phyloP scores from a whole-genome alignment of 805 yeast genomes.

The Metahyphopichia silvanorum region DNA sequence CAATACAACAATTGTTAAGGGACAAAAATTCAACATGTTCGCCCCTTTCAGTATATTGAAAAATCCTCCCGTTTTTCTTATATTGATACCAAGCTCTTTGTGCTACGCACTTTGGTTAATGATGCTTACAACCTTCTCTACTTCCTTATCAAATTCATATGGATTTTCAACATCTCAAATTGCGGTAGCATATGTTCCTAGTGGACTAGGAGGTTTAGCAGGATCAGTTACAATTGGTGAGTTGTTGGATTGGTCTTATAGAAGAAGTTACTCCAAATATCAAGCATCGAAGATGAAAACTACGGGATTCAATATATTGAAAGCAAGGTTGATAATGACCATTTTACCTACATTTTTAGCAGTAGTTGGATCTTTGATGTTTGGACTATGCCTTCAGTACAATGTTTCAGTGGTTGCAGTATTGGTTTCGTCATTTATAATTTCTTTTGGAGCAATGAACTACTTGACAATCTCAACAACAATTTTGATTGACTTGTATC shows the following conservation, averaged over 20 bases:
- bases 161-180: conserved; percentile 48
- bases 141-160: conserved; percentile 47
- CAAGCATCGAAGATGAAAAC: conserved; percentile 11
- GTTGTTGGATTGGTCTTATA: conserved; percentile 49
- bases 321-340: conserved; percentile 46
- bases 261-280: conserved; percentile 6
- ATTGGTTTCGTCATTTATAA: conserved; percentile 51
- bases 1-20: conserved; percentile 18
- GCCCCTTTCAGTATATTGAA: conserved; percentile 37
- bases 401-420: conserved; percentile 49
- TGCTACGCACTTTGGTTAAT: conserved; percentile 66
- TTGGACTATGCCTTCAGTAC: conserved; percentile 67
- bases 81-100: conserved; percentile 54
- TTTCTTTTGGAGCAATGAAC: conserved; percentile 53
- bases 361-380: conserved; percentile 42
- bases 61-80: conserved; percentile 41
- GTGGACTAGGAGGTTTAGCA: conserved; percentile 60
- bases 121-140: conserved; percentile 59
- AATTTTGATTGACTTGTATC: conserved; percentile 67
- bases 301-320: conserved; percentile 46
- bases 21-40: conserved; percentile 14
- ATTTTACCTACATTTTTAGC: conserved; percentile 40
- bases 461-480: conserved; percentile 57
- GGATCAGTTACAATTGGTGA: conserved; percentile 60
- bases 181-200: conserved; percentile 68